Conservation (phyloP, 2,329 filamentous ascomycete species). For the Mariannaea elegans region DNA sequence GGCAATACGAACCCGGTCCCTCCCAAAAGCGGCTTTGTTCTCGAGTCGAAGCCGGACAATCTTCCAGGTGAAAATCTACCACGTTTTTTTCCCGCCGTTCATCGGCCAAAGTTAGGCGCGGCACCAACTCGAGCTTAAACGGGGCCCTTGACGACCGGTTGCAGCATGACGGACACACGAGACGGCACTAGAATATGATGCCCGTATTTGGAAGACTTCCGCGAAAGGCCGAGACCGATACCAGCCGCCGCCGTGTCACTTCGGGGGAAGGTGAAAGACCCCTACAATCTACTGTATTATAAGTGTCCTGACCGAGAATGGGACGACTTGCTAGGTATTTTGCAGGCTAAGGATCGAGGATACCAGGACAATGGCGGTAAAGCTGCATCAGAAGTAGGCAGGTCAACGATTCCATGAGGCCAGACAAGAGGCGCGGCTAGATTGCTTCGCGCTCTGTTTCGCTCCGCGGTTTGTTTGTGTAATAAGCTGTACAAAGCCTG, state of each 20-base stretch:
- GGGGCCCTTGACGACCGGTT: conserved; percentile 3
- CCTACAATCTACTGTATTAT: background rate
- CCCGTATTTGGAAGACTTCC: conserved; percentile 17
- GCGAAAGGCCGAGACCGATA: conserved; percentile 20
- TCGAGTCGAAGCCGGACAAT: background rate
- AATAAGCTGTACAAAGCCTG: conserved; percentile 21
- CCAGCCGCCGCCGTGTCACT: conserved; percentile 12
- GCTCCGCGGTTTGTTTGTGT: conserved; percentile 5
- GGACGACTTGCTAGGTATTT: background rate
- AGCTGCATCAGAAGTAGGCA: background rate
- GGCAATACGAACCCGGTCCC: conserved; percentile 14
- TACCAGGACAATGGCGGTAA: background rate
- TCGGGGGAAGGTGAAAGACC: background rate
- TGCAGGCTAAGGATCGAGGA: too few relatives aligned
- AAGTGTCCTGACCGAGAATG: background rate
- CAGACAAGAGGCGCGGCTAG: background rate
- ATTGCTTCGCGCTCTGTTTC: background rate
- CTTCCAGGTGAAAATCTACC: background rate
- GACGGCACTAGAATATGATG: conserved; percentile 6
- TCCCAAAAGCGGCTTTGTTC: background rate
- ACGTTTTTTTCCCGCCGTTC: conserved; percentile 5
- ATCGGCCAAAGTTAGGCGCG: conserved; percentile 14
- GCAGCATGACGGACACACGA: conserved; percentile 17
- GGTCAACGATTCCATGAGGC: background rate
- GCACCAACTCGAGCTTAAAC: conserved; percentile 18